Base-by-base conservation (phyloP, 768 basidiomycete species). In the Tricholoma hemisulphureum region DNA sequence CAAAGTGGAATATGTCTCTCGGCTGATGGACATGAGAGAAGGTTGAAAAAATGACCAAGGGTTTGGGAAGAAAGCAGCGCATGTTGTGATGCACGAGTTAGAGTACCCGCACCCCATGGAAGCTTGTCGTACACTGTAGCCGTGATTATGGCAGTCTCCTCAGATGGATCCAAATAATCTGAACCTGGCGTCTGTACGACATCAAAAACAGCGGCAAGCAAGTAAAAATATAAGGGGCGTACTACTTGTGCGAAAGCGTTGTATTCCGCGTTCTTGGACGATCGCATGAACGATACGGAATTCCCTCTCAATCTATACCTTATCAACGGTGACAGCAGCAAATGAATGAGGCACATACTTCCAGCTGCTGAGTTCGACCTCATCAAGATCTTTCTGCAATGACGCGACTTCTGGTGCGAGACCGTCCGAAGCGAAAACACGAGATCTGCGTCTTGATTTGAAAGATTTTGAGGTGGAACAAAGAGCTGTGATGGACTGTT, bases 21-120 rank as follows among this genome's bases (percentile, higher is more conserved):
- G 32, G 81, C 84, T 2, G 84, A 85, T 5, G 77, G 66, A 61
- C 92, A 93, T 20, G 85, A 83, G 24, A 93, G 80, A 26, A 72
- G 70, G 4, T 77, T 71, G 56, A 80, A 80, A 11, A 93, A 68
- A 59, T 91, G 86, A 18, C 77, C 79, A 2, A 94, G 79, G 0
- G 85, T 88, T 64, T 92, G 88, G 4, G 85, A 86, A n/a, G 89
- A 85, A 14, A 87, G 67, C 6, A 89, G 67, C 10, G 79, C 81
- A 65, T 91, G 88, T 63, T 87, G 87, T 8, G 90, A 91, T 56
- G 79, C 72, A 34, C 87, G 86, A 48, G 76, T 75, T 10, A 87
- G 73, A 52, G 81, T 79, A 52, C 82, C 83, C 53, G 81, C 81
- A 20, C 81, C 77, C 86, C 88, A 90, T 20, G 80, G 64, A 23